phyloP scores from a whole-genome alignment of 257 asterid species.

The Nicotiana undulata region DNA sequence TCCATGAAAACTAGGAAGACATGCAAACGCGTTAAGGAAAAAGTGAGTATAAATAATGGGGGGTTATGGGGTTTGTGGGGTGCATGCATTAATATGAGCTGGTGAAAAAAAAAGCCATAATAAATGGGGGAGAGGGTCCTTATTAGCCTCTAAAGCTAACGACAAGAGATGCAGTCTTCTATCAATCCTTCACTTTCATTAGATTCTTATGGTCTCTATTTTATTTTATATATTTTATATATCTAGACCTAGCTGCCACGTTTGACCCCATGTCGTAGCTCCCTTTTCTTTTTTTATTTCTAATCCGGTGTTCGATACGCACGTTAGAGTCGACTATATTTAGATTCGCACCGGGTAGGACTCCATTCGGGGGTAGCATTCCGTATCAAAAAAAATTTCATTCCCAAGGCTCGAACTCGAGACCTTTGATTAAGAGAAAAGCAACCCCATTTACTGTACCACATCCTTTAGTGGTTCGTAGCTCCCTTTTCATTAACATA shows the following conservation, averaged over 20 bases:
- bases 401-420: no score
- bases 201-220: constrained; percentile 20
- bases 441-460: no score
- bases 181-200: constrained; percentile 17
- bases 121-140: neutral
- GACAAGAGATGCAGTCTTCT: constrained; percentile 15
- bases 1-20: neutral
- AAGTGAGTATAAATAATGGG: neutral
- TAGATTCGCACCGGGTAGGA: no score
- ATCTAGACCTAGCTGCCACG: neutral
- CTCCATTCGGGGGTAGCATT: no score
- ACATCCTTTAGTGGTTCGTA: no score
- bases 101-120: constrained; percentile 7
- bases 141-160: neutral
- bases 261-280: neutral
- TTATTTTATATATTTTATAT: neutral
- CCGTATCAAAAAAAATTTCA: no score
- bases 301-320: no score
- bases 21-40: constrained; percentile 1
- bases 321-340: no score
- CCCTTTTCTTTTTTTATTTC: neutral
- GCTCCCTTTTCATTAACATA: neutral
- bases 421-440: no score
- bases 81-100: neutral
- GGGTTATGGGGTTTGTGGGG: constrained; percentile 14